Conservation (phyloP, 2,329 filamentous ascomycete species). For the Ophiostoma piceae region DNA sequence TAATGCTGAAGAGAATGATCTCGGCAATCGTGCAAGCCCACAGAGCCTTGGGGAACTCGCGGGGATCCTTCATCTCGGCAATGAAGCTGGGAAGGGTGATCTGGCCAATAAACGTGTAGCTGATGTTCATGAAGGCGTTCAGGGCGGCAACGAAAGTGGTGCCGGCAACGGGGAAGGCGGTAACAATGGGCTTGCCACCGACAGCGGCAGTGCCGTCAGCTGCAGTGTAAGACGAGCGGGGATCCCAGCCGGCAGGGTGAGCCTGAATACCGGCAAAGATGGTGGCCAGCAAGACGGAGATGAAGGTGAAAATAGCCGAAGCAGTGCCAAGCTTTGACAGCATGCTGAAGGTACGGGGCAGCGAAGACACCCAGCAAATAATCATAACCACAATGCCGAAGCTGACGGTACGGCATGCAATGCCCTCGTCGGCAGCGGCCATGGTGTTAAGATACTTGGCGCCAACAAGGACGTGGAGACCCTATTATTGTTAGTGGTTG, state of each 20-base stretch:
- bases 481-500: constrained; percentile 39
- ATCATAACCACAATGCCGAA: constrained; percentile 71
- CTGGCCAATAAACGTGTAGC: constrained; percentile 93
- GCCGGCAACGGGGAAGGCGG: constrained; percentile 59
- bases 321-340: constrained; percentile 72
- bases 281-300: constrained; percentile 78
- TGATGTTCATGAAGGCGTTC: constrained; percentile 90
- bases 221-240: constrained; percentile 38
- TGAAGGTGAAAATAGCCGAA: constrained; percentile 82
- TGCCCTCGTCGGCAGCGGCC: constrained; percentile 58
- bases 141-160: constrained; percentile 79
- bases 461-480: constrained; percentile 75
- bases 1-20: constrained; percentile 76
- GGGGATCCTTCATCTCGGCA: constrained; percentile 77
- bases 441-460: constrained; percentile 90
- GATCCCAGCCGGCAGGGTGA: constrained; percentile 64
- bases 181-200: constrained; percentile 61
- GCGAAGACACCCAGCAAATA: constrained; percentile 70
- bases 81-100: constrained; percentile 94
- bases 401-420: constrained; percentile 67
- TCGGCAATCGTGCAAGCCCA: constrained; percentile 88
- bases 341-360: constrained; percentile 78
- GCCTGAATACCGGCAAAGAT: constrained; percentile 74
- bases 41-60: constrained; percentile 87
- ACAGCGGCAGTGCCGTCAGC: constrained; percentile 31